A percentile compares a stretch with the other conserved stretches of the same genome.
These are phyloP conservation scores for Kondoa malvinella DNA, from an alignment of 768 basidiomycete genomes.

Conservation along the genomic window DNA sequence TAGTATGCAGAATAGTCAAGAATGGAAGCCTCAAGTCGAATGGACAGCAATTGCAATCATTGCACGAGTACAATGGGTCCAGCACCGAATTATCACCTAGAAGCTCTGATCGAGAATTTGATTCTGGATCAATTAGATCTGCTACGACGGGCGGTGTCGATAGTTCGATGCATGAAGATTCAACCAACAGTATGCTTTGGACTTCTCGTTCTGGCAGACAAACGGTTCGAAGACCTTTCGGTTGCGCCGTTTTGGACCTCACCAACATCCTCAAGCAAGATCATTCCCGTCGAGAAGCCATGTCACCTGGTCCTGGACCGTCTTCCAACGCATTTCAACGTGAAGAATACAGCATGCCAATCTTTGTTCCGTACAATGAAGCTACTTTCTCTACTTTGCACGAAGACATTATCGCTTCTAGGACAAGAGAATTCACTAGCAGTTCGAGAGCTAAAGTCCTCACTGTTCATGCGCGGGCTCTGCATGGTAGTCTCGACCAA, in stretches of 20 bases:
- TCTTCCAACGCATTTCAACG: conserved; percentile 26
- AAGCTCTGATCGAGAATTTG: not conserved
- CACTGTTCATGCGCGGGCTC: conserved; percentile 66
- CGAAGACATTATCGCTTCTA: conserved; percentile 64
- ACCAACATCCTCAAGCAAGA: conserved; percentile 39
- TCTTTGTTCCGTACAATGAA: conserved; percentile 67
- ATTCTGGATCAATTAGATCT: not conserved
- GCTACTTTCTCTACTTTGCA: conserved; percentile 79
- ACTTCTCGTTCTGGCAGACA: conserved; percentile 18
- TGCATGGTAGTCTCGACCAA: conserved; percentile 59
- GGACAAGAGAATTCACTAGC: conserved; percentile 32
- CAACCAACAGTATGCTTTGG: not conserved
- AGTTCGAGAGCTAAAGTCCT: conserved; percentile 72
- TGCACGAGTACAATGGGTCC: not conserved
- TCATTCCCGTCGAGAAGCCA: not conserved
- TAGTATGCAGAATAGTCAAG: conserved; percentile 78
- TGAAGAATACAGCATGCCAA: conserved; percentile 69
- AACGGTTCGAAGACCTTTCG: conserved; percentile 66
- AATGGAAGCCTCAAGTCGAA: conserved; percentile 41
- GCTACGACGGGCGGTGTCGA: not conserved
- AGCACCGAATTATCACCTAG: conserved; percentile 8
- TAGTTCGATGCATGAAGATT: conserved; percentile 1
- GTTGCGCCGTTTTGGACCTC: conserved; percentile 86
- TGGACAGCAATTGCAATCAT: not conserved
- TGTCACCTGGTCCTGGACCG: not conserved